phyloP scores from a whole-genome alignment of 306 rosid species.

The Rubus idaeus region DNA sequence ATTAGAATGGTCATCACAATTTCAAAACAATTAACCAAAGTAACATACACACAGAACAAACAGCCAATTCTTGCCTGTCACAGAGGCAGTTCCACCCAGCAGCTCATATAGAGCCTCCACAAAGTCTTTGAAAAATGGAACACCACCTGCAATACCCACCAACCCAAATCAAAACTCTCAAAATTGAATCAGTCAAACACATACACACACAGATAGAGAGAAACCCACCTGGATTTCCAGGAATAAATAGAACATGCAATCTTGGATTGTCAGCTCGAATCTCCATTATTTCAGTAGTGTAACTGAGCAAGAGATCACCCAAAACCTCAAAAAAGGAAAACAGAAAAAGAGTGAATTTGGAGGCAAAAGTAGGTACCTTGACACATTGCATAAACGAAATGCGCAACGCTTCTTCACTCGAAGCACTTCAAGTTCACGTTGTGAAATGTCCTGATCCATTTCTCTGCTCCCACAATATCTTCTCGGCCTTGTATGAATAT shows the following conservation, averaged over 20 bases:
- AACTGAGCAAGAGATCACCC: constrained; percentile 37
- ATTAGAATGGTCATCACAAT: constrained; percentile 28
- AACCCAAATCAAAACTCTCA: constrained; percentile 2
- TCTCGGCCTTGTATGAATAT: constrained; percentile 27
- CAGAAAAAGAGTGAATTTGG: background rate
- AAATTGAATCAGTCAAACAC: constrained; percentile 19
- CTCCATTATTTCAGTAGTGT: constrained; percentile 71
- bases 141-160: constrained; percentile 47
- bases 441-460: constrained; percentile 45
- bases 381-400: constrained; percentile 65
- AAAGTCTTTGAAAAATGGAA: constrained; percentile 69
- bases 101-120: constrained; percentile 70
- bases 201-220: background rate
- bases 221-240: constrained; percentile 86
- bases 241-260: constrained; percentile 68
- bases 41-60: background rate
- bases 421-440: constrained; percentile 24
- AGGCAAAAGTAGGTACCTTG: constrained; percentile 42
- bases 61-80: constrained; percentile 63
- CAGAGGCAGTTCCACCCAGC: constrained; percentile 71
- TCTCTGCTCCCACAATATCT: constrained; percentile 30
- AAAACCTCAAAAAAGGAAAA: background rate
- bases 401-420: constrained; percentile 40
- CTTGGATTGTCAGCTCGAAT: constrained; percentile 69
- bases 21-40: constrained; percentile 1